Conservation (phyloP, 139 green algal species). For the Microglena sp. region DNA sequence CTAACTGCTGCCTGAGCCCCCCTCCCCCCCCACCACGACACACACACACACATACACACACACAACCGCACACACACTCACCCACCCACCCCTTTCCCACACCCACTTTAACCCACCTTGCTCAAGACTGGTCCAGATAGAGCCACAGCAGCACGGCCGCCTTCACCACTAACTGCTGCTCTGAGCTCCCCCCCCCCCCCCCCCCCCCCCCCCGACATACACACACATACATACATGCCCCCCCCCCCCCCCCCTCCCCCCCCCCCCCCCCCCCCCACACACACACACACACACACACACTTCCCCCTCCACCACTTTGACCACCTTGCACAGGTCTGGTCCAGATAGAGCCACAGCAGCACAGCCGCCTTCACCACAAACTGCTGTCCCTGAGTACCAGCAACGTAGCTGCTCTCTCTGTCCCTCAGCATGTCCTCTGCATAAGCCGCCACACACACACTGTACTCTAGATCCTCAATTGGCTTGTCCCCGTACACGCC, state of each 20-base stretch:
- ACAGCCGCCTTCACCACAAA: slow-evolving; percentile 15
- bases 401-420: slow-evolving; percentile 4
- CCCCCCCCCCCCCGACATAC: no score
- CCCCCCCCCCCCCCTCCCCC: no score
- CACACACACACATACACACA: no score
- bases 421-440: no score
- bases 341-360: slow-evolving; percentile 59
- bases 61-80: no score
- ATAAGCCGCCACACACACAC: slow-evolving; percentile 23
- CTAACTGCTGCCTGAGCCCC: no score
- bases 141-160: slow-evolving; percentile 8
- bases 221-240: no score
- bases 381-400: background rate
- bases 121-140: background rate
- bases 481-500: slow-evolving; percentile 9
- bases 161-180: background rate
- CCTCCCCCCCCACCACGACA: no score
- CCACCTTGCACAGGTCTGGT: slow-evolving; percentile 30
- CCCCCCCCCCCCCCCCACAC: background rate
- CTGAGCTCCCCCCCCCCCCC: background rate
- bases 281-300: background rate
- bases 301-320: no score
- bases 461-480: slow-evolving; percentile 23
- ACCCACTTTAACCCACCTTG: no score
- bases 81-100: no score